phyloP scores from a whole-genome alignment of 306 rosid species.

The Datisca glomerata region DNA sequence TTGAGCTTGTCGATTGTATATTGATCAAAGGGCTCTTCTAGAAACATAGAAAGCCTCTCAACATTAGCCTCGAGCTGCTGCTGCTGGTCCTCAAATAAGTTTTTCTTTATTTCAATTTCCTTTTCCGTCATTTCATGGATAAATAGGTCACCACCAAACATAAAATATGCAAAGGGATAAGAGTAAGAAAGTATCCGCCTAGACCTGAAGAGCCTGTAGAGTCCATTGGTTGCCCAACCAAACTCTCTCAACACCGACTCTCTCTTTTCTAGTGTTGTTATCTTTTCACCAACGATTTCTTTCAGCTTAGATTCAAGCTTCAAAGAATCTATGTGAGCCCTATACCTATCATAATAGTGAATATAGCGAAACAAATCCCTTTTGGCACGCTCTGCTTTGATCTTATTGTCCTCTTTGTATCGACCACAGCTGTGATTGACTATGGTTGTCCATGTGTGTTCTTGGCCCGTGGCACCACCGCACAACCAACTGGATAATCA shows the following conservation, averaged over 20 bases:
- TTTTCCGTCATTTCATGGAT: slow-evolving; percentile 58
- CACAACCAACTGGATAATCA: slow-evolving; percentile 91
- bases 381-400: slow-evolving; percentile 74
- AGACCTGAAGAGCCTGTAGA: slow-evolving; percentile 74
- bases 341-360: slow-evolving; percentile 86
- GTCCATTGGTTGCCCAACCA: slow-evolving; percentile 79
- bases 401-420: slow-evolving; percentile 46
- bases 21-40: slow-evolving; percentile 70
- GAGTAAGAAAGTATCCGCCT: slow-evolving; percentile 94
- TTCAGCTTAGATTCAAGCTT: slow-evolving; percentile 77
- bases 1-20: slow-evolving; percentile 40
- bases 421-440: slow-evolving; percentile 96
- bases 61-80: slow-evolving; percentile 93
- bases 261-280: slow-evolving; percentile 50
- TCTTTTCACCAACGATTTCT: slow-evolving; percentile 47
- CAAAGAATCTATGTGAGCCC: slow-evolving; percentile 95
- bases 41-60: slow-evolving; percentile 68
- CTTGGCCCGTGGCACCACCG: slow-evolving; percentile 90
- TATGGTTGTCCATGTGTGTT: slow-evolving; percentile 78
- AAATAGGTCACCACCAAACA: slow-evolving; percentile 93
- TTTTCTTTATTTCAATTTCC: slow-evolving; percentile 64
- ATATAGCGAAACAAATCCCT: slow-evolving; percentile 70
- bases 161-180: slow-evolving; percentile 91
- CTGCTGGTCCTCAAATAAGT: slow-evolving; percentile 96
- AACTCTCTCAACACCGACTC: slow-evolving; percentile 56